A percentile compares a stretch with the other conserved stretches of the same genome.
Evolutionary conservation across 768 basidiomycete species (phyloP).

Genomic region (Clathrus columnatus): DNA sequence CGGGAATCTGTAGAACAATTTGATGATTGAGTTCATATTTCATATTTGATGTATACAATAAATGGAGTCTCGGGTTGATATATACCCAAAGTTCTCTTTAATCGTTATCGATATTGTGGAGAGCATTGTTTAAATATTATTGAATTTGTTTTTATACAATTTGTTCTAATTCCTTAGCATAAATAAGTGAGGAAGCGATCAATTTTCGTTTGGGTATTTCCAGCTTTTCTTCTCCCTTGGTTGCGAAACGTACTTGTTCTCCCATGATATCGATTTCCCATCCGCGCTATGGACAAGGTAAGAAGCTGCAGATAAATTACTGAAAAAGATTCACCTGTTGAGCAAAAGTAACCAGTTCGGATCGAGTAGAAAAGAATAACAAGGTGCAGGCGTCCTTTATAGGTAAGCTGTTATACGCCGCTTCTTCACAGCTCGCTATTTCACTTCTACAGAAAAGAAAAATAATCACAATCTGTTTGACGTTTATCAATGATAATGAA

Average conservation of each 20-base stretch:
- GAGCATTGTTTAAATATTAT: not conserved
- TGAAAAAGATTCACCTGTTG: conserved; percentile 45
- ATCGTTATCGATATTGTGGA: too few species aligned
- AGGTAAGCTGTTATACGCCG: conserved; percentile 87
- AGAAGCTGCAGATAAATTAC: conserved; percentile 7
- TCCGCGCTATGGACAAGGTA: conserved; percentile 46
- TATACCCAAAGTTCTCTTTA: too few species aligned
- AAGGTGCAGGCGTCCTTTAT: conserved; percentile 84
- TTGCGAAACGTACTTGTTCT: conserved; percentile 66
- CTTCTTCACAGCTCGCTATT: conserved; percentile 94
- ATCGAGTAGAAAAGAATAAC: conserved; percentile 80
- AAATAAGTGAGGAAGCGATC: conserved; percentile 65
- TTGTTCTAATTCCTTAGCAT: conserved; percentile 85
- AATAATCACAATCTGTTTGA: too few species aligned
- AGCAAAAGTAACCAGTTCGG: conserved; percentile 78
- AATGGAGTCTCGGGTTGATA: not conserved
- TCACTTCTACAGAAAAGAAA: conserved; percentile 57
- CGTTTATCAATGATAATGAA: conserved; percentile 5
- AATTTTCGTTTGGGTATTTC: conserved; percentile 84
- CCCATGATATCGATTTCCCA: conserved; percentile 75
- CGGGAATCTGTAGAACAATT: conserved; percentile 75
- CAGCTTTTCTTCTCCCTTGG: conserved; percentile 70
- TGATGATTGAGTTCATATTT: conserved; percentile 25
- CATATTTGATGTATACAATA: not conserved
- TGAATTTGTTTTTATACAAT: conserved; percentile 50